Evolutionary conservation across 2,329 filamentous ascomycete species (phyloP).

Genomic region (Akanthomyces uredinophilus): DNA sequence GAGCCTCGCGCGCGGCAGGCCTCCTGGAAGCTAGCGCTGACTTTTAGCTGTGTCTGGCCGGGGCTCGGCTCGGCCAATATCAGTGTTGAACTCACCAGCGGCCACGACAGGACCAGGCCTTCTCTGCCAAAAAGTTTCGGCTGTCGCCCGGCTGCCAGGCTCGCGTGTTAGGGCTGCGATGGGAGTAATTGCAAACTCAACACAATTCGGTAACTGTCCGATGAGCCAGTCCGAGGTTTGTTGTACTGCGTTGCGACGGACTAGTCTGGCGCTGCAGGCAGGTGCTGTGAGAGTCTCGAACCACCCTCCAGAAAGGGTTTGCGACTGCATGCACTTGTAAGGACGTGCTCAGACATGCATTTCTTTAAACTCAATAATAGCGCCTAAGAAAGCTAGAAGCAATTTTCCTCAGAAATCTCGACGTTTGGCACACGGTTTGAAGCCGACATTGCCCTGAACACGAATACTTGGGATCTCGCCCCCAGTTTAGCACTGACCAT

Average conservation of each 20-base stretch:
- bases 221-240: conserved; percentile 1
- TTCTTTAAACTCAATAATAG: not conserved
- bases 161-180: not conserved
- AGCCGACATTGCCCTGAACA: not conserved
- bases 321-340: not conserved
- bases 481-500: not conserved
- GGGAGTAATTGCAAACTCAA: not conserved
- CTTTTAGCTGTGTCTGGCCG: not conserved
- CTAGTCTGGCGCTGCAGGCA: not conserved
- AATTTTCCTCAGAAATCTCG: not conserved
- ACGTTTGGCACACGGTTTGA: not conserved
- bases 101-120: not conserved
- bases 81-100: not conserved
- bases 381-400: too few species aligned
- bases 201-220: conserved; percentile 6
- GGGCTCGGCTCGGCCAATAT: not conserved
- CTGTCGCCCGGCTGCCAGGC: not conserved
- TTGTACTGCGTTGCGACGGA: not conserved
- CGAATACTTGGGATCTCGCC: not conserved
- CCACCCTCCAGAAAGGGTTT: not conserved
- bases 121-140: not conserved
- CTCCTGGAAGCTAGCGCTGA: conserved; percentile 7
- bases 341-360: not conserved
- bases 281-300: not conserved
- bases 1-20: conserved; percentile 5